Base-by-base conservation (phyloP, 2,329 filamentous ascomycete genomes). In the Calonectria ilicicola region DNA sequence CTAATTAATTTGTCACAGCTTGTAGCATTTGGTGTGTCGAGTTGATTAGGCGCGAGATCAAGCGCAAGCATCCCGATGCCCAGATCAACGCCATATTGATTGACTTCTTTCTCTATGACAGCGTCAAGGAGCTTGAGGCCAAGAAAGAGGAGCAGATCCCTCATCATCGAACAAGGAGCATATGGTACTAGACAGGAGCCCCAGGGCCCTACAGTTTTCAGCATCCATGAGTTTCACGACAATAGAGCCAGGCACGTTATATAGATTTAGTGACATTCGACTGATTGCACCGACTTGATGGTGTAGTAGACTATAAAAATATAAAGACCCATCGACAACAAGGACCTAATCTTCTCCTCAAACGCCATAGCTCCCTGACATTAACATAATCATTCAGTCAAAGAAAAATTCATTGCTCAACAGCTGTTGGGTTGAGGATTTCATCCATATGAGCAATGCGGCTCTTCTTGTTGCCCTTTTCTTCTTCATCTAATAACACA, bases 21-120 rank as follows among this genome's bases (percentile, higher is more conserved):
- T 97, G 95, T 82, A 98, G 94, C 80, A 98, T 99, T 77, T 98
- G 96, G 96, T 97, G 95, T 73, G 94, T 98, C 1, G 97, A 99
- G 83, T 86, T 98, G 75, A 93, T 99, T 75, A 89, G 92, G 66
- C 90, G 93, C 40, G 94, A 98, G 82, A 98, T 99, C 64, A 80
- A 92, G 69, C 89, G 88, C 56, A 84, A 91, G 17, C 91, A 98
- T 79, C 94, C 95, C 1, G 91, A 93, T 12, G 89, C 92, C 1
- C 87, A 90, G 65, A 84, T 93, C 77, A 99, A 99, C 82, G 96
- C 97, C 29, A 95, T 98, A 46, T 84, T 99, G 78, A 97, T 99
- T 75, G 97, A 99, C 84, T 99, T 98, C 85, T 98, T 98, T 83
- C 86, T 99, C 68, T 99, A 99, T 82, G 97, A 99, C 85, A 92